Conservation (phyloP, 2,329 filamentous ascomycete genomes). For the Monosporascus ibericus region DNA sequence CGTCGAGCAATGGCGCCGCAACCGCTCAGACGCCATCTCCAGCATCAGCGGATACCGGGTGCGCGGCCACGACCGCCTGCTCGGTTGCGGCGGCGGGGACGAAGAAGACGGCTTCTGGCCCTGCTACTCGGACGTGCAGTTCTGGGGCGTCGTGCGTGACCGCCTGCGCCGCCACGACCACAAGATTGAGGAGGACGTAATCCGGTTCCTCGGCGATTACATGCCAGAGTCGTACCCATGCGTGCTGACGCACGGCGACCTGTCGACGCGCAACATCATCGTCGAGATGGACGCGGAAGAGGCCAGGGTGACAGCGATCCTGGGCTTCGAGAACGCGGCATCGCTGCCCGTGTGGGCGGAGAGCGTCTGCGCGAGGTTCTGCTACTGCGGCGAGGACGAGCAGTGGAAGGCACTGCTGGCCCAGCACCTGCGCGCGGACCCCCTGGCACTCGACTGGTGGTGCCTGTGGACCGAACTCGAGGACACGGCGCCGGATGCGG, state of each 20-base stretch:
- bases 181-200: slow-evolving; percentile 5
- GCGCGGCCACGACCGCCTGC: slow-evolving; percentile 12
- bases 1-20: slow-evolving; percentile 15
- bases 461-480: slow-evolving; percentile 15
- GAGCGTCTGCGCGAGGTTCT: slow-evolving; percentile 17
- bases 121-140: slow-evolving; percentile 13
- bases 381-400: slow-evolving; percentile 19
- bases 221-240: slow-evolving; percentile 19
- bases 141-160: slow-evolving; percentile 13
- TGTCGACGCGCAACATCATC: slow-evolving; percentile 18
- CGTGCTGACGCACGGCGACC: slow-evolving; percentile 22
- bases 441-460: slow-evolving; percentile 20
- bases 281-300: slow-evolving; percentile 3
- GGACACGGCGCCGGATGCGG: slow-evolving; percentile 1
- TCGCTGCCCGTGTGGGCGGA: slow-evolving; percentile 21
- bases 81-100: slow-evolving; percentile 5
- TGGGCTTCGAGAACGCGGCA: slow-evolving; percentile 18
- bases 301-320: slow-evolving; percentile 12
- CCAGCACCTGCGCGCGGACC: slow-evolving; percentile 10
- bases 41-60: slow-evolving; percentile 13
- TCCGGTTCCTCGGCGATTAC: slow-evolving; percentile 10
- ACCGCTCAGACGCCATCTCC: slow-evolving; percentile 10
- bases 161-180: slow-evolving; percentile 3
- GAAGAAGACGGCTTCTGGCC: slow-evolving; percentile 11
- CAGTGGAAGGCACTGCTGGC: slow-evolving; percentile 21